Evolutionary conservation across 2,329 filamentous ascomycete species (phyloP), one percentile per base, ranked within the genome.

Genomic region (Trichoderma semiorbis): DNA sequence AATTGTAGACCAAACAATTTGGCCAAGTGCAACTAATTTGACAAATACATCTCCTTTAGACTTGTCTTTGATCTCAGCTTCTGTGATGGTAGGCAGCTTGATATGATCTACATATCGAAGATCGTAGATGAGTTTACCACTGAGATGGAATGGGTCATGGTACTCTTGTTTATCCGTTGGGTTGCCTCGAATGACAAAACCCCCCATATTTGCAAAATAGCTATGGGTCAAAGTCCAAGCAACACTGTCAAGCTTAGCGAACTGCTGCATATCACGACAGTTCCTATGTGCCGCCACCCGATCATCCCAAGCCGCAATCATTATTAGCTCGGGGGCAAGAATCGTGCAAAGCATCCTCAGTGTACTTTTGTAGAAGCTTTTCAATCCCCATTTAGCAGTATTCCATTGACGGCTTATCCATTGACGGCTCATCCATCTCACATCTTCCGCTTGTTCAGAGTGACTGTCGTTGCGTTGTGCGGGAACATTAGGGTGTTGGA

Each of bases 51-150:
- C 55, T 3, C n/a, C 14, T 7, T 69, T 61, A 0, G 55, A 61
- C 12, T 11, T 58, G 55, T 69, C 66, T 5, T 61, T n/a, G 3
- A 69, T 28, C 3, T 69, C 66, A 8, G 12, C 55, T 1, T 7
- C 10, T 5, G 26, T 18, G 0, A 69, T 26, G 7, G n/a, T 8
- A 2, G 55, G 66, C 12, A 61, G 3, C 3, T 5, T 24, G 2
- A 68, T n/a, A 11, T 34, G 1, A 6, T 14, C 21, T 14, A 3
- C 7, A 0, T 1, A 1, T 61, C 55, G 36, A 26, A 69, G 65
- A 1, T 1, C 2, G 14, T 3, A 2, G 5, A 57, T 5, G 1
- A 5, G 1, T 1, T 2, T 1, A 3, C 7, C 30, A n/a, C 18
- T 36, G 2, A 66, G 47, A 14, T n/a, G 21, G 14, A 39, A 36